Evolutionary conservation across 805 yeast species (phyloP).

Genomic region (Saturnispora silvae): DNA sequence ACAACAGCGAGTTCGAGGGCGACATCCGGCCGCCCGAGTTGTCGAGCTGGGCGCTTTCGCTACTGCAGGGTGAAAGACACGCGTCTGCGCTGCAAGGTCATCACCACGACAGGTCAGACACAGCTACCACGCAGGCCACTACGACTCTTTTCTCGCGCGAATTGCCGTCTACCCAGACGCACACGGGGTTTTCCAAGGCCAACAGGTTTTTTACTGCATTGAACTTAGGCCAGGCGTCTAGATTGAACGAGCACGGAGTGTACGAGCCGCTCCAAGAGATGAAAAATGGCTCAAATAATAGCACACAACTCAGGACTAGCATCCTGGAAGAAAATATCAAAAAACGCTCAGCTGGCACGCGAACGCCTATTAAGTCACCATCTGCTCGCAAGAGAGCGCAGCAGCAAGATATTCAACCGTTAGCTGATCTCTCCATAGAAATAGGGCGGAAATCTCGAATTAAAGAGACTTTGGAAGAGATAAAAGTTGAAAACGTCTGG

Average conservation of each 20-base stretch:
- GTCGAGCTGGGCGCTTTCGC: slow-evolving; percentile 42
- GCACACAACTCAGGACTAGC: too few species aligned
- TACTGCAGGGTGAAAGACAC: slow-evolving; percentile 28
- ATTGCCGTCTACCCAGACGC: neutral
- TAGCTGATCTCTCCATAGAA: slow-evolving; percentile 19
- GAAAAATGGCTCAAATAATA: neutral
- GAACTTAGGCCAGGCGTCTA: slow-evolving; percentile 40
- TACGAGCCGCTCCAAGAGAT: slow-evolving; percentile 1
- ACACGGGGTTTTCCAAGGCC: slow-evolving; percentile 9
- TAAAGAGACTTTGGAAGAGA: slow-evolving; percentile 14
- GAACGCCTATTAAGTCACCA: slow-evolving; percentile 18
- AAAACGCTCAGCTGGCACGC: slow-evolving; percentile 7
- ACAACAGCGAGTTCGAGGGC: slow-evolving; percentile 30
- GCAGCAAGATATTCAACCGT: neutral
- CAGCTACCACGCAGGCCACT: slow-evolving; percentile 9
- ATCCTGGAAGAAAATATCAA: too few species aligned
- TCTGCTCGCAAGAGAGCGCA: slow-evolving; percentile 14
- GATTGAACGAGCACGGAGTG: slow-evolving; percentile 25
- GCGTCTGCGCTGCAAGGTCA: slow-evolving; percentile 1
- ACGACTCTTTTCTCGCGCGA: slow-evolving; percentile 8
- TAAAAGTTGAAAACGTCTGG: slow-evolving; percentile 9
- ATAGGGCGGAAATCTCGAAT: slow-evolving; percentile 16
- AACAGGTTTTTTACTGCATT: slow-evolving; percentile 23
- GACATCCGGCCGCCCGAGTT: slow-evolving; percentile 40
- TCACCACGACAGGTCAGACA: slow-evolving; percentile 7